phyloP scores from a whole-genome alignment of 305 asterid genomes.

The Fraxinus floribunda region DNA sequence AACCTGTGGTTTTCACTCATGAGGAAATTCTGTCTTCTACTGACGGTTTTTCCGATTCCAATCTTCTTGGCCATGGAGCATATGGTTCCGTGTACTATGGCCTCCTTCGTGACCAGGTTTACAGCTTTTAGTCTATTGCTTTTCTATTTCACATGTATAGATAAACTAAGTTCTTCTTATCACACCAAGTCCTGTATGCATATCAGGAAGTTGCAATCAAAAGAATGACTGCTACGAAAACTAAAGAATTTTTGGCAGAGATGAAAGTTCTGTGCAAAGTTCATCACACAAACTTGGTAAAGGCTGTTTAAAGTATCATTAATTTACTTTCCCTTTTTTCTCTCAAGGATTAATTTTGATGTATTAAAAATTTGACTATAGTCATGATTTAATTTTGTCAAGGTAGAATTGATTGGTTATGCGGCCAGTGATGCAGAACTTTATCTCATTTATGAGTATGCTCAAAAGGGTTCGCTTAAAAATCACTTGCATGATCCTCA shows the following conservation, averaged over 20 bases:
- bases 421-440: conserved; percentile 78
- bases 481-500: conserved; percentile 92
- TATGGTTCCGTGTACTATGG: conserved; percentile 88
- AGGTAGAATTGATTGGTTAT: conserved; percentile 98
- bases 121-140: conserved; percentile 20
- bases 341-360: neutral
- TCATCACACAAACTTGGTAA: conserved; percentile 95
- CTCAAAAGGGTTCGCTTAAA: conserved; percentile 83
- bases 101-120: conserved; percentile 81
- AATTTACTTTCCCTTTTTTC: neutral
- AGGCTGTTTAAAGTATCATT: conserved; percentile 8
- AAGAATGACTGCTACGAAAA: conserved; percentile 84
- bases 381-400: conserved; percentile 36
- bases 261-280: conserved; percentile 97
- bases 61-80: conserved; percentile 91
- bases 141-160: neutral
- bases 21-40: conserved; percentile 71
- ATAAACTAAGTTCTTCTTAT: conserved; percentile 16
- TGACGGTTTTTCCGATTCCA: conserved; percentile 88
- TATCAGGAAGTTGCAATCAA: conserved; percentile 88
- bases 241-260: conserved; percentile 84
- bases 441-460: conserved; percentile 81
- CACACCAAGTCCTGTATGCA: conserved; percentile 1
- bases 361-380: conserved; percentile 20
- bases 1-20: conserved; percentile 68